Conservation (phyloP, 164 flowering plant species). For the Pachysandra terminalis region DNA sequence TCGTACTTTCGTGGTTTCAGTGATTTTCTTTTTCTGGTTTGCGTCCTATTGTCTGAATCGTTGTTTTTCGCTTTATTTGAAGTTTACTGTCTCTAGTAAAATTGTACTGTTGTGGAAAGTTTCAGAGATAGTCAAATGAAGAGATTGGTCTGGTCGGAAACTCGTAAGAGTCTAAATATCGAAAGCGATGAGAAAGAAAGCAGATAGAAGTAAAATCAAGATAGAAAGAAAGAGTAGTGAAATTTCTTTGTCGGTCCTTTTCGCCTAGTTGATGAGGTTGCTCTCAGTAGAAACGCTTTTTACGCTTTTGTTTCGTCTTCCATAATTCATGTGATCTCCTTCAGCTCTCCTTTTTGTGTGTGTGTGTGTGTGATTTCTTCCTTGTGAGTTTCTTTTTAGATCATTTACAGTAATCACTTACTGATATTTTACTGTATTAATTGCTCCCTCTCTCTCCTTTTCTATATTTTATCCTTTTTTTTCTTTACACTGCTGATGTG, state of each 20-base stretch:
- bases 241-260: neutral
- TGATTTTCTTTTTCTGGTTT: neutral
- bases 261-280: neutral
- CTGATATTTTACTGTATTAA: neutral
- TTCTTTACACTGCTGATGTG: neutral
- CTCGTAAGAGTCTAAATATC: neutral
- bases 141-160: neutral
- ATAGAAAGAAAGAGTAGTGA: neutral
- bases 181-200: neutral
- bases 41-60: neutral
- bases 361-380: neutral
- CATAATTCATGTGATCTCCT: neutral
- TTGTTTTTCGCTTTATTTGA: neutral
- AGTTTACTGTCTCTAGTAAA: neutral
- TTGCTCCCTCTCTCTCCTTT: neutral
- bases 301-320: conserved; percentile 2
- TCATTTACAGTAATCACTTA: neutral
- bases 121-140: neutral
- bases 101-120: neutral
- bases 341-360: neutral
- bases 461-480: neutral
- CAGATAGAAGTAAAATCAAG: neutral
- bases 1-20: neutral
- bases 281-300: neutral
- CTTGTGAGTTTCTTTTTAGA: neutral